phyloP scores from a whole-genome alignment of 2,329 filamentous ascomycete species.

The Claviceps pazoutovae region DNA sequence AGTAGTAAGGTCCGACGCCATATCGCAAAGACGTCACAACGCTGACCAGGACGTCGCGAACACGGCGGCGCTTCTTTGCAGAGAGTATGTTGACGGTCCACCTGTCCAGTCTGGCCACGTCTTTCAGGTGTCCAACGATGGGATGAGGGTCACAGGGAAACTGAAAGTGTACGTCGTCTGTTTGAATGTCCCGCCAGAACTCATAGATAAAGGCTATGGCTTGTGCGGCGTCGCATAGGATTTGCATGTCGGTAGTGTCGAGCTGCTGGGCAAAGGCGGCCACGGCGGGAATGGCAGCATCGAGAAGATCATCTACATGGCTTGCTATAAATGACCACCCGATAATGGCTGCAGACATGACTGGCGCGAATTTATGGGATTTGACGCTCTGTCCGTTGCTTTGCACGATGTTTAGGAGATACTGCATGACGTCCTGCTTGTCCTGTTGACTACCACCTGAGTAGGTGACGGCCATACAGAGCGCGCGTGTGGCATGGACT shows the following conservation, averaged over 20 bases:
- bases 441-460: constrained; percentile 58
- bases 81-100: constrained; percentile 28
- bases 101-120: constrained; percentile 32
- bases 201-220: constrained; percentile 78
- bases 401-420: constrained; percentile 62
- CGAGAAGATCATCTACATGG: constrained; percentile 59
- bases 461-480: constrained; percentile 60
- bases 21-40: constrained; percentile 41
- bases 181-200: constrained; percentile 38
- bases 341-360: constrained; percentile 62
- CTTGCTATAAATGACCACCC: constrained; percentile 73
- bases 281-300: constrained; percentile 56
- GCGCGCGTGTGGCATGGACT: constrained; percentile 60
- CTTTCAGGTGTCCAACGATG: constrained; percentile 32
- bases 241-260: constrained; percentile 54
- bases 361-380: constrained; percentile 53
- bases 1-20: constrained; percentile 40
- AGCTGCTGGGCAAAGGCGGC: constrained; percentile 79
- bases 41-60: constrained; percentile 35
- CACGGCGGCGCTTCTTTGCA: constrained; percentile 31
- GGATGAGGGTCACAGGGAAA: constrained; percentile 37
- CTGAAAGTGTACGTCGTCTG: constrained; percentile 33
- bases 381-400: constrained; percentile 63
- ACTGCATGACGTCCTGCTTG: constrained; percentile 58
- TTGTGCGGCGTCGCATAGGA: constrained; percentile 65